Percentiles rank a stretch among this genome's conserved stretches.
These are phyloP conservation scores for Nemania serpens DNA, from an alignment of 2,329 filamentous ascomycete genomes.

Conservation along the genomic window DNA sequence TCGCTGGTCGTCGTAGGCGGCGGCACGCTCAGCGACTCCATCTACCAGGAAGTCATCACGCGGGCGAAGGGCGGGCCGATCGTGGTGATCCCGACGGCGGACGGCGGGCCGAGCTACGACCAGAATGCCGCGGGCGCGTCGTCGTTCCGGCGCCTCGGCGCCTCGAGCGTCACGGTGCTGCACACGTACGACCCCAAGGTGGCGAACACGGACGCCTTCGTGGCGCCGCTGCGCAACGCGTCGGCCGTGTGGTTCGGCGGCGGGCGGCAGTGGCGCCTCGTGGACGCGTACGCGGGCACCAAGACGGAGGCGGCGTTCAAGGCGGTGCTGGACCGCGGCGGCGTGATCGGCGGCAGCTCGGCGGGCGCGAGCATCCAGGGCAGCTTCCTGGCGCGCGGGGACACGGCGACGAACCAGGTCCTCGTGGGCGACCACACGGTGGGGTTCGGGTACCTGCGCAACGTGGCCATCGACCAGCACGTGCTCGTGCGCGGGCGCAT, in stretches of 20 bases:
- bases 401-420: constrained; percentile 40
- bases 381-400: constrained; percentile 41
- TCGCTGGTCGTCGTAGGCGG: constrained; percentile 41
- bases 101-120: constrained; percentile 37
- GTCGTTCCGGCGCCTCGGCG: constrained; percentile 38
- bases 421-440: constrained; percentile 41
- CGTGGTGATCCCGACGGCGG: constrained; percentile 41
- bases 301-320: constrained; percentile 37
- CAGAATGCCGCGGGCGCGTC: constrained; percentile 35
- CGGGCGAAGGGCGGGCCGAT: constrained; percentile 39
- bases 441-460: constrained; percentile 40
- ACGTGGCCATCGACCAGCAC: constrained; percentile 42
- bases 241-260: constrained; percentile 41
- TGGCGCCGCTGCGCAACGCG: constrained; percentile 34
- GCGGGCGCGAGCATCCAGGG: constrained; percentile 42
- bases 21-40: constrained; percentile 38
- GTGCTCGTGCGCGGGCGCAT: constrained; percentile 40
- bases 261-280: constrained; percentile 42
- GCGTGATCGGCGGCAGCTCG: constrained; percentile 38
- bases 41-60: constrained; percentile 41
- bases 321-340: constrained; percentile 38
- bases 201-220: constrained; percentile 42
- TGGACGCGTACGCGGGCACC: constrained; percentile 43
- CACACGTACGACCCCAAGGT: constrained; percentile 41
- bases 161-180: constrained; percentile 38